Base-by-base conservation (phyloP, 2,329 filamentous ascomycete genomes). In the Hypomyces perniciosus region DNA sequence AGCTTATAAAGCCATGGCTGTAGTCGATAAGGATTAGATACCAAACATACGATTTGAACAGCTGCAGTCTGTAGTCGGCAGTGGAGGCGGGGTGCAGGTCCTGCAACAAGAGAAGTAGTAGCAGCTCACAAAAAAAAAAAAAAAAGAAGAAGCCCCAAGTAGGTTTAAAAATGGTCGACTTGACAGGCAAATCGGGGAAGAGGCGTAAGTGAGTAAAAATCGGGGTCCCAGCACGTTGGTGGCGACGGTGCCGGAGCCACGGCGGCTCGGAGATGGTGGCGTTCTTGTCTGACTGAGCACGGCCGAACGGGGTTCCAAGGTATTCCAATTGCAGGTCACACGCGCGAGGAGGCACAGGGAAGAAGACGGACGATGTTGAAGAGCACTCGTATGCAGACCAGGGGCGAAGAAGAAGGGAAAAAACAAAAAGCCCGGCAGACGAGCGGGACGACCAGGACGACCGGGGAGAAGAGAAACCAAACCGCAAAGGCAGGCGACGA, bases 191-290 rank as follows among this genome's bases (percentile, higher is more conserved):
- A 29, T 26, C 30, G 30, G 30, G 12, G 39, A 20, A 20, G 20
- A 20, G 20, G 20, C 20, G 45, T 13, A 28, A 8, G 42, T 39
- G 41, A 27, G 44, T 38, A 31, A 33, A 39, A 44, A 46, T 44
- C 35, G 45, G 43, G 35, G 42, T 13, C 33, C 47, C 27, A 39
- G 33, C 34, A 34, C 42, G n/a, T 48, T 43, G 48, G 48, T 51
- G 51, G 43, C 51, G 51, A 53, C 38, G 35, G 40, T 13, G 33
- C 51, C 51, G 48, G 49, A 49, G 41, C 29, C 39, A 50, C 43
- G 44, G 43, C 43, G 38, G 33, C 26, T 41, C 27, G 46, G 46
- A 29, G 46, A 12, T 28, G 44, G 49, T 53, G 48, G 51, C 51
- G 51, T 43, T 39, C 38, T 26, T 29, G 8, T 53, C 42, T 42